Evolutionary conservation across 306 rosid species (phyloP).

Genomic region (Arachis hypogaea): DNA sequence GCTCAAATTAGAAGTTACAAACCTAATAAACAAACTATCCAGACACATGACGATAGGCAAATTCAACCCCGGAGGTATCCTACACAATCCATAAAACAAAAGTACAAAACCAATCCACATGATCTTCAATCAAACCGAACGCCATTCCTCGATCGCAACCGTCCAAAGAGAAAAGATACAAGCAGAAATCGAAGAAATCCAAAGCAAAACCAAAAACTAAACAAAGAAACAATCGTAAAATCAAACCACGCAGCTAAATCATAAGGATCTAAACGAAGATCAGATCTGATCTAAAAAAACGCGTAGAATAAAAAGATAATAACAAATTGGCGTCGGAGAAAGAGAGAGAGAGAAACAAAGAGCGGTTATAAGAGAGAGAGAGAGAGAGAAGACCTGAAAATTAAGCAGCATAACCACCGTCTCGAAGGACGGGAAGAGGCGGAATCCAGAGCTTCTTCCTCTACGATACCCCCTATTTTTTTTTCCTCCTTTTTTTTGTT

Average conservation of each 20-base stretch:
- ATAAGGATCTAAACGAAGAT: background rate
- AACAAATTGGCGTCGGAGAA: background rate
- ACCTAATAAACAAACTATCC: background rate
- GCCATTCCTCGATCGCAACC: background rate
- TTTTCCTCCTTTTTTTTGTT: background rate
- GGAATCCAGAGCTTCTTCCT: slow-evolving; percentile 84
- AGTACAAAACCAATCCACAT: slow-evolving; percentile 2
- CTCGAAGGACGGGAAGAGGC: slow-evolving; percentile 88
- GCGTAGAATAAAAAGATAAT: background rate
- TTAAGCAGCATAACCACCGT: slow-evolving; percentile 88
- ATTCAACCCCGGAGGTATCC: slow-evolving; percentile 12
- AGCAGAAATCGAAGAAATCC: background rate
- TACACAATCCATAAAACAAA: slow-evolving; percentile 1
- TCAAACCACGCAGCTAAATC: slow-evolving; percentile 23
- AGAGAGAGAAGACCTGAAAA: slow-evolving; percentile 57
- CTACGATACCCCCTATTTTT: slow-evolving; percentile 19
- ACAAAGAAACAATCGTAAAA: background rate
- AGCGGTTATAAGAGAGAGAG: background rate
- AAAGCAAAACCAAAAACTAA: background rate
- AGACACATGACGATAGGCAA: slow-evolving; percentile 11
- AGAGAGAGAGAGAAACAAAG: background rate
- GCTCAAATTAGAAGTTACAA: background rate
- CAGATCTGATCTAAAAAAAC: slow-evolving; percentile 38
- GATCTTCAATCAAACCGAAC: slow-evolving; percentile 12
- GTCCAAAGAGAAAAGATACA: background rate